Percentiles rank a stretch among this genome's conserved stretches.
phyloP scores from a whole-genome alignment of 192 early-diverging fungal genomes.

The Globomyces pollinis-pini region DNA sequence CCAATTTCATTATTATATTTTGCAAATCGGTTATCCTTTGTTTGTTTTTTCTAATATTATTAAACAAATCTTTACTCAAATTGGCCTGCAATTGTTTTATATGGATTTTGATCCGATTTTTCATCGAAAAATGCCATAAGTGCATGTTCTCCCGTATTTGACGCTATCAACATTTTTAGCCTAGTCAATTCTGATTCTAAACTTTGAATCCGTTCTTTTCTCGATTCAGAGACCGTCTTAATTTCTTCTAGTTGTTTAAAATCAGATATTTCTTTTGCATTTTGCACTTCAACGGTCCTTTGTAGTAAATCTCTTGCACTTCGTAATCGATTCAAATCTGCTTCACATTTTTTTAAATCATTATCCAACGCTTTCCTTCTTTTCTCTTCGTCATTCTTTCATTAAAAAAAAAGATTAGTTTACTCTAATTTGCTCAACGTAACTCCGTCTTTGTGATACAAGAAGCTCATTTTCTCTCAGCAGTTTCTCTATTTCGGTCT shows the following conservation, averaged over 20 bases:
- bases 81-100: slow-evolving; percentile 18
- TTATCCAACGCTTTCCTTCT: slow-evolving; percentile 33
- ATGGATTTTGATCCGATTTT: slow-evolving; percentile 21
- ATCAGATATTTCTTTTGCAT: slow-evolving; percentile 33
- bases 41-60: too few relatives aligned
- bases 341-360: slow-evolving; percentile 36
- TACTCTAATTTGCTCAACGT: slow-evolving; percentile 34
- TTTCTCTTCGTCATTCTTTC: slow-evolving; percentile 27
- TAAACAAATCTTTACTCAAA: not conserved
- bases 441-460: slow-evolving; percentile 25
- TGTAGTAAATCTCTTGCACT: slow-evolving; percentile 33
- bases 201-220: slow-evolving; percentile 32
- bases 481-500: slow-evolving; percentile 25
- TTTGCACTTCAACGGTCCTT: slow-evolving; percentile 25
- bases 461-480: slow-evolving; percentile 22
- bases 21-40: slow-evolving; percentile 1
- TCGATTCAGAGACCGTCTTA: slow-evolving; percentile 24
- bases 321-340: slow-evolving; percentile 33
- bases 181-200: slow-evolving; percentile 36
- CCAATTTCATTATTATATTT: slow-evolving; percentile 8
- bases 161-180: slow-evolving; percentile 32
- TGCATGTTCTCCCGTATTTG: slow-evolving; percentile 23
- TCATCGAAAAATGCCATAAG: slow-evolving; percentile 35
- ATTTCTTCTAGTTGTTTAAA: slow-evolving; percentile 28
- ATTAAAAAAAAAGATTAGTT: not conserved